Evolutionary conservation across 805 yeast genomes (phyloP), one percentile per base, ranked within the genome.

Genomic region (Ascoidea asiatica): DNA sequence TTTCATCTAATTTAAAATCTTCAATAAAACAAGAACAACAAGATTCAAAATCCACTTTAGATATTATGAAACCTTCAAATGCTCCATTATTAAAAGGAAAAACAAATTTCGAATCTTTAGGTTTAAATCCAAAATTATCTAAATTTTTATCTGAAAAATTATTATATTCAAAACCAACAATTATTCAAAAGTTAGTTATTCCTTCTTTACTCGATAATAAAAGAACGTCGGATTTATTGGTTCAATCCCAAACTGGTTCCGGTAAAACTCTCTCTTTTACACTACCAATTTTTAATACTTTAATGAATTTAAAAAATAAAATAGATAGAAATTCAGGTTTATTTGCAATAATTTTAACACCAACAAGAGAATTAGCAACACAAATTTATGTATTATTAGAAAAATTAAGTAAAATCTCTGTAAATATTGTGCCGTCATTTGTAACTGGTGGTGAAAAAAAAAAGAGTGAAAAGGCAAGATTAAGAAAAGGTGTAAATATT

Each of bases 361-460:
- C 99, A 6, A 92, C 99, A 0, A 75, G 99, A 60, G 99, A 92
- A 62, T 70, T 92, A 56, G 95, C 97, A 0, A 75, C 77, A 5
- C 99, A 92, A 61, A 88, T 90, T 43, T 82, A 84, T 56, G 67
- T 81, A 5, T 95, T 89, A 3, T 68, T 88, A 47, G 90, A 84
- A 53, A 68, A 76, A 2, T 60, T 92, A 29, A 70, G 80, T 37
- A 72, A 82, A 45, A 77, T 89, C 56, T 81, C 90, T 58, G 95
- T 85, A 56, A 77, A 83, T 61, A 73, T 92, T 39, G 98, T 94
- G 4, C 97, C 98, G 1, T 95, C 97, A 37, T 76, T 89, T 38
- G 95, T 92, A 21, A 88, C 88, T 63, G 99, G 99, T 57, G 99
- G 99, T 49, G 99, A 92, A 59, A 89, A 90, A 73, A 90, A 90